phyloP scores from a whole-genome alignment of 805 yeast genomes.

The Candida gorgasii region DNA sequence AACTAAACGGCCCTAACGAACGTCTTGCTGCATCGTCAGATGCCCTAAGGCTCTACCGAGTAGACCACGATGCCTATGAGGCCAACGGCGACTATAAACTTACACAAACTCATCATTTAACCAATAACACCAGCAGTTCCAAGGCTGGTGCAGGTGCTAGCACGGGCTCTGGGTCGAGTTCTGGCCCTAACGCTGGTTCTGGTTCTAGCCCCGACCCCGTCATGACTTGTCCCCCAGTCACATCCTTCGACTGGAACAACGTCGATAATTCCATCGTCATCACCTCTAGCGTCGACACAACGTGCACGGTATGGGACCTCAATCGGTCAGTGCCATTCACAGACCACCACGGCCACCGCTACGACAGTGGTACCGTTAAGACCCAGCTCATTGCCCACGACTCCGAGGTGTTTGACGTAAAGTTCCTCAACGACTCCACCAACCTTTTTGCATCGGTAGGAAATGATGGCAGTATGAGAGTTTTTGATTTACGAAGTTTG shows the following conservation, averaged over 20 bases:
- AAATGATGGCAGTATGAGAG: conserved; percentile 91
- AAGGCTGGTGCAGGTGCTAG: too few species aligned
- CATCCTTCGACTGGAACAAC: conserved; percentile 91
- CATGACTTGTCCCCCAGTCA: conserved; percentile 77
- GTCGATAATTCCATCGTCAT: conserved; percentile 69
- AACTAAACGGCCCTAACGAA: conserved; percentile 23
- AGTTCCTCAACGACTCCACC: conserved; percentile 71
- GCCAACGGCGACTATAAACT: conserved; percentile 38
- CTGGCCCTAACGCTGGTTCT: conserved; percentile 11
- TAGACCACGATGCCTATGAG: conserved; percentile 47
- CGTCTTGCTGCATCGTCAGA: conserved; percentile 72
- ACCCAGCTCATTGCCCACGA: conserved; percentile 97
- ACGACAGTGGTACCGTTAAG: conserved; percentile 60
- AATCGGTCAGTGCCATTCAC: conserved; percentile 24
- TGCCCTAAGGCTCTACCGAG: conserved; percentile 63
- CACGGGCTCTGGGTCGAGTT: too few species aligned
- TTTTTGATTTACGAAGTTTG: conserved; percentile 83
- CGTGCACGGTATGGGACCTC: conserved; percentile 96
- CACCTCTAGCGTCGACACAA: conserved; percentile 90
- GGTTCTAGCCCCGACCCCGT: conserved; percentile 31
- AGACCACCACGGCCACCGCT: conserved; percentile 1
- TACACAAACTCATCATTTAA: conserved; percentile 41
- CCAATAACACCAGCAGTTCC: conserved; percentile 32
- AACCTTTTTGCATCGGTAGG: conserved; percentile 90
- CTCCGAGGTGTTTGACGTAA: conserved; percentile 89